These are phyloP conservation scores for Talaromyces rugulosus DNA, from an alignment of 2,329 filamentous ascomycete species.

Conservation along the genomic window DNA sequence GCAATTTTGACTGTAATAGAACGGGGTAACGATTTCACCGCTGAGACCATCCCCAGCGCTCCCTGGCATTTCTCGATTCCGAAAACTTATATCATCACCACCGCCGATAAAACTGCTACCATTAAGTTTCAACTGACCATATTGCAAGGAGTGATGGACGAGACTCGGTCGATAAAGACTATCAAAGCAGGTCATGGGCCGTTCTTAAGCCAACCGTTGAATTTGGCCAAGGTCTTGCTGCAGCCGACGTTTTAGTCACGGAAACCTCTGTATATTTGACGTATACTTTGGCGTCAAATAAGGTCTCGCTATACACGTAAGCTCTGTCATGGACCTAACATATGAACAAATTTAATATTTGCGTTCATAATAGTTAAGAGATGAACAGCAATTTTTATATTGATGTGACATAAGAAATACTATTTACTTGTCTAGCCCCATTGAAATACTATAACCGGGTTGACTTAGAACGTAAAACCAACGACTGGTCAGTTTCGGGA, in stretches of 20 bases:
- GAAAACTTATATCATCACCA: constrained; percentile 3
- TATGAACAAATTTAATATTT: too few species aligned
- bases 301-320: too few species aligned
- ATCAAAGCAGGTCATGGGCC: constrained; percentile 1
- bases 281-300: too few species aligned
- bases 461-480: neutral
- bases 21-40: neutral
- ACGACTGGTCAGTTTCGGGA: neutral
- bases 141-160: neutral
- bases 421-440: neutral
- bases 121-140: constrained; percentile 1
- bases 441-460: neutral
- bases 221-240: neutral
- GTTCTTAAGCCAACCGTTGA: neutral
- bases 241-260: too few species aligned
- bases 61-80: constrained; percentile 1
- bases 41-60: neutral
- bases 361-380: too few species aligned
- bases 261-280: too few species aligned
- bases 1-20: neutral
- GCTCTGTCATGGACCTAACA: neutral
- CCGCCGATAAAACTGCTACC: neutral
- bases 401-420: neutral
- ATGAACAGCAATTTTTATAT: too few species aligned
- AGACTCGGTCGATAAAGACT: constrained; percentile 1